Conservation (phyloP, 345 rosid species). For the Psidium guajava region DNA sequence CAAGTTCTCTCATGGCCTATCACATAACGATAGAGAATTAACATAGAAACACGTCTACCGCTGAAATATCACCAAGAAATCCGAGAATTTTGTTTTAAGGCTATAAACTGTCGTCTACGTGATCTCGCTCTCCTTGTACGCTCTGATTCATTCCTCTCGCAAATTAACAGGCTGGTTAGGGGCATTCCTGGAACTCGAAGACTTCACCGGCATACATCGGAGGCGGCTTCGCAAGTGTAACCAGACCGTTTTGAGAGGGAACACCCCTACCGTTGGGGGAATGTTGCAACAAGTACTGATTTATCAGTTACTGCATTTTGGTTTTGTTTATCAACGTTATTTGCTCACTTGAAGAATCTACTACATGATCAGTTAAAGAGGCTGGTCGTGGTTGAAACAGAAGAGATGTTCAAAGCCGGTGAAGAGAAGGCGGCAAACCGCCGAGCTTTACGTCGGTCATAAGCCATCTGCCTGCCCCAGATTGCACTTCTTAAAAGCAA, state of each 20-base stretch:
- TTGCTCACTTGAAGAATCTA: neutral
- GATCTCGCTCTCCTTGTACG: neutral
- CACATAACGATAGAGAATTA: neutral
- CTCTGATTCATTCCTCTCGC: neutral
- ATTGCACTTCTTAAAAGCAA: neutral
- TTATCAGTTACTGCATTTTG: neutral
- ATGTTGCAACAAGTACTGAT: constrained; percentile 26
- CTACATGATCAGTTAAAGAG: constrained; percentile 22
- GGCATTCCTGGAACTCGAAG: constrained; percentile 35
- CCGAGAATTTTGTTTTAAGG: too few relatives aligned
- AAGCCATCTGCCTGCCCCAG: constrained; percentile 4
- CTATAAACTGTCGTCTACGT: neutral
- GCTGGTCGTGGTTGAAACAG: constrained; percentile 24
- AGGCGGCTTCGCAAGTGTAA: constrained; percentile 16
- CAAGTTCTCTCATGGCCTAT: constrained; percentile 15
- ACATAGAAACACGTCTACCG: too few relatives aligned
- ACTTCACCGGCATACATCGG: constrained; percentile 30
- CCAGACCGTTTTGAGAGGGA: constrained; percentile 20
- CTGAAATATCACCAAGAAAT: neutral
- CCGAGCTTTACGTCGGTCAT: constrained; percentile 13
- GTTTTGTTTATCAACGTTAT: neutral
- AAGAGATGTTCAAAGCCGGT: constrained; percentile 25
- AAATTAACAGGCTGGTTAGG: constrained; percentile 7
- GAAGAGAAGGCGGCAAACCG: constrained; percentile 17
- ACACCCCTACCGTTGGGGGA: constrained; percentile 9